These are phyloP conservation scores for Pouteria campechiana DNA, from an alignment of 179 eudicot genomes.

Conservation along the genomic window DNA sequence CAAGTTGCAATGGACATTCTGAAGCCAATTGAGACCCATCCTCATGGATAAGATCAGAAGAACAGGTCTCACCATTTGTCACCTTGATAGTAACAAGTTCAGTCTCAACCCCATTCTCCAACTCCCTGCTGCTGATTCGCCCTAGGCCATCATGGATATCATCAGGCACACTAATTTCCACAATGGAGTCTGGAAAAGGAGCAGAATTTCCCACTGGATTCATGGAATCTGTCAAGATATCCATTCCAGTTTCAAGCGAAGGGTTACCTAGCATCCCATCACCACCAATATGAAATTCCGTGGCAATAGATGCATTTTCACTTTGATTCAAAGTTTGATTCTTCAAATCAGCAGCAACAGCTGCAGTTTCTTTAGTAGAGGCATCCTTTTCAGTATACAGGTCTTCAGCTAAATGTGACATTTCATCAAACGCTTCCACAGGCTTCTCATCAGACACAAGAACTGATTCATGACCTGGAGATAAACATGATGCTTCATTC, in stretches of 20 bases:
- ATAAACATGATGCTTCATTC: slow-evolving; percentile 10
- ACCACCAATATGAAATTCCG: slow-evolving; percentile 8
- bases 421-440: slow-evolving; percentile 9
- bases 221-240: slow-evolving; percentile 8
- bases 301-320: slow-evolving; percentile 8
- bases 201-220: slow-evolving; percentile 5
- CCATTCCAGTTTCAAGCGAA: slow-evolving; percentile 9
- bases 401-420: slow-evolving; percentile 14
- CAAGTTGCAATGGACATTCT: too few species aligned
- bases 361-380: slow-evolving; percentile 7
- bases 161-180: neutral
- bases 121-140: slow-evolving; percentile 7
- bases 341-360: slow-evolving; percentile 3
- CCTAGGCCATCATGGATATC: slow-evolving; percentile 10
- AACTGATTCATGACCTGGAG: slow-evolving; percentile 17
- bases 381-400: slow-evolving; percentile 8
- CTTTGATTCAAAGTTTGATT: too few species aligned
- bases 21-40: too few species aligned
- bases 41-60: too few species aligned
- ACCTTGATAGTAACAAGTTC: slow-evolving; percentile 14
- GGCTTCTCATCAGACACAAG: slow-evolving; percentile 15
- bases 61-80: slow-evolving; percentile 16
- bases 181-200: slow-evolving; percentile 8
- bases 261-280: slow-evolving; percentile 16
- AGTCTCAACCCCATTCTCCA: slow-evolving; percentile 15